A percentile compares a stretch with the other conserved stretches of the same genome.
Evolutionary conservation across 306 rosid genomes (phyloP).

Genomic region (Begonia loranthoides): DNA sequence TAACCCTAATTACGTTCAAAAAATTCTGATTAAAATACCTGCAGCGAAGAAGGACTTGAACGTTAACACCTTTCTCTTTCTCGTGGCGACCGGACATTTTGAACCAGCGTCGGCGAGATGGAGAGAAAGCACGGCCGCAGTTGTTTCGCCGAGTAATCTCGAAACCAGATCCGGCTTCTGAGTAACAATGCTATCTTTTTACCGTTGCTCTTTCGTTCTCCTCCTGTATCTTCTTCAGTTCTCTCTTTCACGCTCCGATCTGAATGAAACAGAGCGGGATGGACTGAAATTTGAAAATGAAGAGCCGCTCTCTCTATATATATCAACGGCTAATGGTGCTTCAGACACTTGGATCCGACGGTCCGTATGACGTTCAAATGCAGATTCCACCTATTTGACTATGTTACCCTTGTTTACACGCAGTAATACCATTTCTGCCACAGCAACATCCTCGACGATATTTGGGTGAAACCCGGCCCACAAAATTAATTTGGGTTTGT

Average conservation of each 20-base stretch:
- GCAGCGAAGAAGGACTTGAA: slow-evolving; percentile 95
- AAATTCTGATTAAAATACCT: slow-evolving; percentile 23
- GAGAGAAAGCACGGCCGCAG: too few species aligned
- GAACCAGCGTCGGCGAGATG: slow-evolving; percentile 4
- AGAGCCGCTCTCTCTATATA: slow-evolving; percentile 24
- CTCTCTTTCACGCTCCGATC: slow-evolving; percentile 9
- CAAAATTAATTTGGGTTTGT: too few species aligned
- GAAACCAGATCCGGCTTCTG: slow-evolving; percentile 22
- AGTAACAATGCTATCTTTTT: not conserved
- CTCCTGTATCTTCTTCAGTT: not conserved
- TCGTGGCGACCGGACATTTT: slow-evolving; percentile 73
- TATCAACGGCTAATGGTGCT: slow-evolving; percentile 22
- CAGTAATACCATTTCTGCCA: not conserved
- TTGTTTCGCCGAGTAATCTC: not conserved
- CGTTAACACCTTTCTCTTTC: slow-evolving; percentile 92
- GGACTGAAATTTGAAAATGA: slow-evolving; percentile 52
- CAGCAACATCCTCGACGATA: too few species aligned
- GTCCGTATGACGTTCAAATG: not conserved
- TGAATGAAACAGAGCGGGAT: slow-evolving; percentile 30
- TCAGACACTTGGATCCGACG: slow-evolving; percentile 18
- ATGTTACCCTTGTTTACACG: not conserved
- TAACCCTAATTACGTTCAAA: not conserved
- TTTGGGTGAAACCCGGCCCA: too few species aligned
- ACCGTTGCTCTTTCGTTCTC: slow-evolving; percentile 8
- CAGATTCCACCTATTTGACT: not conserved